Percentiles rank a stretch among this genome's conserved stretches.
Conservation (phyloP, 768 basidiomycete genomes). For the Termitomyces sp. region DNA sequence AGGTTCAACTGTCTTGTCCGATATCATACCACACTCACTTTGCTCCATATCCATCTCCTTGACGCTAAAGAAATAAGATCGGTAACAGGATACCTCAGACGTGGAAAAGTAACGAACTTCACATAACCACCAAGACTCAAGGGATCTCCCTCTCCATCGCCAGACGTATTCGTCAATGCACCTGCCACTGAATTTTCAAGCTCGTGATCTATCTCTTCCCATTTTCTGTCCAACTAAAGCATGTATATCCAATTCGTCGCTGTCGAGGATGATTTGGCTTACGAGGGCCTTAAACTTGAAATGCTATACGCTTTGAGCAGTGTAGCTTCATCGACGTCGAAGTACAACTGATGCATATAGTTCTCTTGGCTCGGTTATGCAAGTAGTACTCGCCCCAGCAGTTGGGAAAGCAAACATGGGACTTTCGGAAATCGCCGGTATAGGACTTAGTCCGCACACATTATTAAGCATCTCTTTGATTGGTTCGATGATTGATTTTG, state of each 20-base stretch:
- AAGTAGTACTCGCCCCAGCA: too few species aligned
- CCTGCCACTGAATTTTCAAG: conserved; percentile 73
- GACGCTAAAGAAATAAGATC: conserved; percentile 35
- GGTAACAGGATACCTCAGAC: background rate
- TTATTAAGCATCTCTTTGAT: too few species aligned
- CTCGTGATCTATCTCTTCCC: conserved; percentile 91
- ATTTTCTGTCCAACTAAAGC: conserved; percentile 48
- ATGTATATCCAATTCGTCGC: background rate
- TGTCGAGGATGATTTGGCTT: conserved; percentile 20
- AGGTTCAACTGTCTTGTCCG: background rate
- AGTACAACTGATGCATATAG: conserved; percentile 58
- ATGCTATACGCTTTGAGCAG: conserved; percentile 88
- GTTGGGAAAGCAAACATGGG: too few species aligned
- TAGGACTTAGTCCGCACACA: too few species aligned
- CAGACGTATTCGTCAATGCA: conserved; percentile 52
- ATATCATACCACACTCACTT: conserved; percentile 43
- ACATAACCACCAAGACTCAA: conserved; percentile 69
- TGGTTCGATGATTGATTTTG: too few species aligned
- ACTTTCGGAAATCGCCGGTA: too few species aligned
- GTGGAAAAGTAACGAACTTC: conserved; percentile 42
- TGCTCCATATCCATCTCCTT: conserved; percentile 74
- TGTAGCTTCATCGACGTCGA: conserved; percentile 75
- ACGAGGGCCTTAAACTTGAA: conserved; percentile 74
- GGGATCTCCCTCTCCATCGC: conserved; percentile 71
- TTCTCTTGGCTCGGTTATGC: background rate